Percentiles rank a stretch among this genome's conserved stretches.
These are phyloP conservation scores for Grigorovia transvaalensis DNA, from an alignment of 805 yeast species.

Conservation along the genomic window DNA sequence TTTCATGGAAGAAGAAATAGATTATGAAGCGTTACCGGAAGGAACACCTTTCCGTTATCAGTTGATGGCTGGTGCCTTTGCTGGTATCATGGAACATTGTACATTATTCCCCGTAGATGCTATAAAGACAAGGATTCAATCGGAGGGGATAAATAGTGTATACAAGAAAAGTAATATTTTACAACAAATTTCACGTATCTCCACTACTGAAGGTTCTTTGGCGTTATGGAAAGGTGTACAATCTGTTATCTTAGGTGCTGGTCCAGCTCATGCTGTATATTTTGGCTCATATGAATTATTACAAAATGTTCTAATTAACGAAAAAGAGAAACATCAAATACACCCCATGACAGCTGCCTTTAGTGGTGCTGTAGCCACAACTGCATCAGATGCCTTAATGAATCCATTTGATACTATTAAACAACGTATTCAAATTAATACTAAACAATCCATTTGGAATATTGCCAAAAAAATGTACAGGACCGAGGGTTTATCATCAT, in stretches of 20 bases:
- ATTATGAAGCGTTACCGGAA: conserved; percentile 86
- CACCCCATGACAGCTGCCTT: conserved; percentile 76
- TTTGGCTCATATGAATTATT: conserved; percentile 87
- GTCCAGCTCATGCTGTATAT: conserved; percentile 97
- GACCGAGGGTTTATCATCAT: conserved; percentile 65
- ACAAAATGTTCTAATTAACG: conserved; percentile 29
- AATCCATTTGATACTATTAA: conserved; percentile 93
- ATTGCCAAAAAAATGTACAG: conserved; percentile 37
- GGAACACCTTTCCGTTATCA: conserved; percentile 76
- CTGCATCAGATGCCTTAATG: conserved; percentile 92
- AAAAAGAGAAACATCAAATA: conserved; percentile 30
- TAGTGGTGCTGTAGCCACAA: conserved; percentile 88
- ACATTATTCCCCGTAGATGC: conserved; percentile 96
- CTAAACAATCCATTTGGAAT: conserved; percentile 17
- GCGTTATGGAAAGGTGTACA: conserved; percentile 92
- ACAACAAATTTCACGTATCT: conserved; percentile 59
- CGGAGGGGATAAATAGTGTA: conserved; percentile 7
- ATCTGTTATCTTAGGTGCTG: conserved; percentile 92
- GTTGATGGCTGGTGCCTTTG: conserved; percentile 89
- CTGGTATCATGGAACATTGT: conserved; percentile 98
- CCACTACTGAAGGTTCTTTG: conserved; percentile 78
- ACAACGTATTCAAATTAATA: conserved; percentile 77
- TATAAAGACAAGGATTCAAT: conserved; percentile 91
- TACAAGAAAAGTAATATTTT: conserved; percentile 32
- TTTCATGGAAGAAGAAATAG: conserved; percentile 41